Evolutionary conservation across 106 monocot genomes (phyloP).

Genomic region (Hemerocallis citrina): DNA sequence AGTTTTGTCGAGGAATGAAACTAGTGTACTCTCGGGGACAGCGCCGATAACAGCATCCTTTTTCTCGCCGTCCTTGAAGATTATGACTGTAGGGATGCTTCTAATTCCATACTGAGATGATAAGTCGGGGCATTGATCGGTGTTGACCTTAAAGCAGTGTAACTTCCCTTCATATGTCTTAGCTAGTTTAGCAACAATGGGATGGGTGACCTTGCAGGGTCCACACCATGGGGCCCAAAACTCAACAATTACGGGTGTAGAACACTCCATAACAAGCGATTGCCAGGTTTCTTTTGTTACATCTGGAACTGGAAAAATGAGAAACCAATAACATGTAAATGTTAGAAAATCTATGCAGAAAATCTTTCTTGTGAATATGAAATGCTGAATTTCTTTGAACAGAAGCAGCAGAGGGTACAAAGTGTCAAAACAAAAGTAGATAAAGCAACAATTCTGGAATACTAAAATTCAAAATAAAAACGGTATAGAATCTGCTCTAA

Average conservation of each 20-base stretch:
- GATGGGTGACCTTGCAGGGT: conserved; percentile 44
- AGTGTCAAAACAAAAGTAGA: too few species aligned
- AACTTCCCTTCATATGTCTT: conserved; percentile 45
- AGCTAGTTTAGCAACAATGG: conserved; percentile 36
- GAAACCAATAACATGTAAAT: too few species aligned
- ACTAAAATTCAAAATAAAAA: too few species aligned
- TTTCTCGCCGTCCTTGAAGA: conserved; percentile 65
- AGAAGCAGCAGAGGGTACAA: too few species aligned
- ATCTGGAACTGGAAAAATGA: conserved; percentile 39
- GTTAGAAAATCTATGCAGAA: too few species aligned
- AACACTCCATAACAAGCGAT: conserved; percentile 25
- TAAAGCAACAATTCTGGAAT: too few species aligned
- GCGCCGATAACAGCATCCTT: conserved; percentile 41
- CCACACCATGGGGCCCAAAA: conserved; percentile 75
- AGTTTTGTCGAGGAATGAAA: conserved; percentile 35
- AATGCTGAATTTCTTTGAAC: too few species aligned
- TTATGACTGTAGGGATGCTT: conserved; percentile 53
- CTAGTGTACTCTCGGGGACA: conserved; percentile 32
- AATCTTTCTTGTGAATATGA: too few species aligned
- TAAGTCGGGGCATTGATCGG: conserved; percentile 44
- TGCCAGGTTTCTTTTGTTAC: conserved; percentile 48
- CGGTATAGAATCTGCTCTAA: too few species aligned
- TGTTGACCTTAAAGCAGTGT: conserved; percentile 47
- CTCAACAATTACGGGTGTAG: conserved; percentile 38
- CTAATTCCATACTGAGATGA: conserved; percentile 48